These are phyloP conservation scores for Nepenthes alata DNA, from an alignment of 179 eudicot species.

Conservation along the genomic window DNA sequence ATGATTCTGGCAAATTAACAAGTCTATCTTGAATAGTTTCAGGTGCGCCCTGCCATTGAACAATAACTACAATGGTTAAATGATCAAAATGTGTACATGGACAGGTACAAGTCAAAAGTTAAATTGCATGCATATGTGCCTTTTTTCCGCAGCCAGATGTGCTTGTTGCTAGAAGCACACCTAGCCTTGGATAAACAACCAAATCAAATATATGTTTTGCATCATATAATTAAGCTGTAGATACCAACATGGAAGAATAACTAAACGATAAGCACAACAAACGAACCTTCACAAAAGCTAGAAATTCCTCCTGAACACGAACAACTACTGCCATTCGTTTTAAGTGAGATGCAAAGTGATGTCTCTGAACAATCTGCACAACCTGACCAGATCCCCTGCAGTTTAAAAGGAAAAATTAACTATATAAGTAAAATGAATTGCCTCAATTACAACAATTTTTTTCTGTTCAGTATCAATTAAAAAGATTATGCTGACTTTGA, in stretches of 20 bases:
- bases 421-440: no score
- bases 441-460: no score
- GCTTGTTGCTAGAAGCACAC: no score
- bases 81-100: not conserved
- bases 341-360: constrained; percentile 92
- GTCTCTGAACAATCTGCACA: constrained; percentile 93
- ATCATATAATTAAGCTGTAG: no score
- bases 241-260: no score
- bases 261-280: not conserved
- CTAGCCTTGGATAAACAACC: no score
- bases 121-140: no score
- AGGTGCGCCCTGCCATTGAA: constrained; percentile 71
- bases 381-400: constrained; percentile 70
- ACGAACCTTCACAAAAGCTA: constrained; percentile 77
- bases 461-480: no score
- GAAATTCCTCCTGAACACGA: constrained; percentile 78
- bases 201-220: no score
- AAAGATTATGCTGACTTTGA: no score
- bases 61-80: not conserved
- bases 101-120: not conserved
- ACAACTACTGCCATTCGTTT: constrained; percentile 95
- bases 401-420: no score
- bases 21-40: constrained; percentile 92
- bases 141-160: no score
- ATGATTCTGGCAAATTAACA: constrained; percentile 55